A percentile compares a stretch with the other conserved stretches of the same genome.
These are phyloP conservation scores for Solanum peruvianum DNA, from an alignment of 257 asterid species.

Conservation along the genomic window DNA sequence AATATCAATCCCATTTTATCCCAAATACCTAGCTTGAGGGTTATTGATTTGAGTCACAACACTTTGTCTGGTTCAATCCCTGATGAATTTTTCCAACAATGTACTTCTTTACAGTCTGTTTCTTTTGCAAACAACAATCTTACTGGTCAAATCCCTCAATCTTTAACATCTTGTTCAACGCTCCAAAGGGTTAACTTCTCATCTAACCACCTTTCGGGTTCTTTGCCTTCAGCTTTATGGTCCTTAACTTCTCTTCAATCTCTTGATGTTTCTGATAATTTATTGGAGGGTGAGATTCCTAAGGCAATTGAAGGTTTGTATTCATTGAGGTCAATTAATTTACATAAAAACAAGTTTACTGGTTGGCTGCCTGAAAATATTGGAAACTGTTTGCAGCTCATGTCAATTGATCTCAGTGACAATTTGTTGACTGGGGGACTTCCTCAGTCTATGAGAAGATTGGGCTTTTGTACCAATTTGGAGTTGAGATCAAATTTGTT, in stretches of 20 bases:
- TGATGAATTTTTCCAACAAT: constrained; percentile 45
- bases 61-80: constrained; percentile 46
- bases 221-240: constrained; percentile 36
- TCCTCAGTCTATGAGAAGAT: constrained; percentile 55
- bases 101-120: constrained; percentile 38
- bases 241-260: constrained; percentile 38
- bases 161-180: constrained; percentile 42
- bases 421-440: constrained; percentile 43
- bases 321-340: constrained; percentile 28
- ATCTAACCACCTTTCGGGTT: constrained; percentile 53
- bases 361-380: constrained; percentile 61
- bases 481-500: constrained; percentile 40
- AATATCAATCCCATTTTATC: constrained; percentile 38
- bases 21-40: constrained; percentile 29
- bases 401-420: constrained; percentile 40
- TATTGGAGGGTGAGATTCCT: constrained; percentile 60
- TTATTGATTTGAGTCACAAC: constrained; percentile 54
- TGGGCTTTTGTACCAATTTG: constrained; percentile 31
- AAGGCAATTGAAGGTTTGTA: constrained; percentile 34
- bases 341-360: constrained; percentile 34
- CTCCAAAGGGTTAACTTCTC: constrained; percentile 52
- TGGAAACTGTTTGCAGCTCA: constrained; percentile 47
- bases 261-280: constrained; percentile 60
- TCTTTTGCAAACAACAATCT: constrained; percentile 66
- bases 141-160: constrained; percentile 45